Percentiles rank a stretch among this genome's conserved stretches.
phyloP scores from a whole-genome alignment of 805 yeast genomes.

The Cyberlindnera suaveolens region DNA sequence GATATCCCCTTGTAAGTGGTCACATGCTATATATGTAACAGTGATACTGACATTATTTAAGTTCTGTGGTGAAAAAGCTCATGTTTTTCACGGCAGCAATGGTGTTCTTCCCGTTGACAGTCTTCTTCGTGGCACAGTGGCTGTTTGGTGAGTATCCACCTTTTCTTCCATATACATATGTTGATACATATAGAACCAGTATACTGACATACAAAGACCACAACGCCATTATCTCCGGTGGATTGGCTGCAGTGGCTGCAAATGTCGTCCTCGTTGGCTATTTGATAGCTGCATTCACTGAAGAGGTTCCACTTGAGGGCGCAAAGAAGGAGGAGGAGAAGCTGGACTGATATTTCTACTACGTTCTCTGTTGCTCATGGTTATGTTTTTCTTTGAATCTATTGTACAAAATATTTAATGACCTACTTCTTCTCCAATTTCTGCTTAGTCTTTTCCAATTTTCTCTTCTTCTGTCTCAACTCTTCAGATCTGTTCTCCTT shows the following conservation, averaged over 20 bases:
- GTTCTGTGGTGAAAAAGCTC: constrained; percentile 61
- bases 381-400: background rate
- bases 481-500: constrained; percentile 70
- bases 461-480: constrained; percentile 62
- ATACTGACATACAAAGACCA: constrained; percentile 13
- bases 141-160: constrained; percentile 10
- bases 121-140: constrained; percentile 54
- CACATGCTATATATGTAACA: background rate
- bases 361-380: background rate
- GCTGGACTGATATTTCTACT: constrained; percentile 13
- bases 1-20: constrained; percentile 22
- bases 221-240: constrained; percentile 67
- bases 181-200: constrained; percentile 3
- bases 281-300: constrained; percentile 68
- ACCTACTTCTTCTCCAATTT: background rate
- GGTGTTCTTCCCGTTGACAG: constrained; percentile 59
- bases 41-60: constrained; percentile 17
- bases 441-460: constrained; percentile 47
- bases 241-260: constrained; percentile 72
- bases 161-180: constrained; percentile 3
- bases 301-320: constrained; percentile 37
- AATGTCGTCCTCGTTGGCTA: constrained; percentile 70
- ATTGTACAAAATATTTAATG: no score
- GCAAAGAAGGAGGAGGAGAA: constrained; percentile 34
- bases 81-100: constrained; percentile 71